Percentiles rank a stretch among this genome's conserved stretches.
phyloP scores from a whole-genome alignment of 2,329 filamentous ascomycete genomes.

The Apiospora marii region DNA sequence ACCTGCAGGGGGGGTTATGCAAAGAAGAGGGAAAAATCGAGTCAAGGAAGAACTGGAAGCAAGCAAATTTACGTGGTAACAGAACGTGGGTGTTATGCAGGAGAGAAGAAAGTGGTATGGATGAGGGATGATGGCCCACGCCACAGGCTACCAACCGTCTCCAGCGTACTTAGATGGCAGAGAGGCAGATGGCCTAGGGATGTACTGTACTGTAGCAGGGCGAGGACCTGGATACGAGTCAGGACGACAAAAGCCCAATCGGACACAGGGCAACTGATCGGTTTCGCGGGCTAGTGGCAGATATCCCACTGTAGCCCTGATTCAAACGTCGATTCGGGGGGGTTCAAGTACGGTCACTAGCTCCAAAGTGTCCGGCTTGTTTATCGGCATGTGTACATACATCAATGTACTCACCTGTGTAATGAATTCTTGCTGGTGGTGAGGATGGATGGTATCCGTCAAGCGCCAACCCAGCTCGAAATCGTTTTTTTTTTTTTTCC shows the following conservation, averaged over 20 bases:
- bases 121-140: neutral
- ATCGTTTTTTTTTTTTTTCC: neutral
- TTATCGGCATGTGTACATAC: neutral
- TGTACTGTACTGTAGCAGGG: neutral
- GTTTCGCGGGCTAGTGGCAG: constrained; percentile 16
- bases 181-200: neutral
- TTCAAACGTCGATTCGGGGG: constrained; percentile 10
- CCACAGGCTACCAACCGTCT: neutral
- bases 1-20: neutral
- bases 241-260: constrained; percentile 5
- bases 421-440: constrained; percentile 5
- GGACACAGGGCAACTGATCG: constrained; percentile 4
- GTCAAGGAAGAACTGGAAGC: neutral
- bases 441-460: constrained; percentile 4
- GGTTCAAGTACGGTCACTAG: constrained; percentile 7
- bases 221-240: constrained; percentile 5
- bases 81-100: neutral
- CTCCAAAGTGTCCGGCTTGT: neutral
- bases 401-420: neutral
- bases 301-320: constrained; percentile 7
- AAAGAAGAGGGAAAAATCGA: constrained; percentile 1
- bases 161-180: neutral
- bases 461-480: neutral
- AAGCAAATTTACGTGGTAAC: neutral
- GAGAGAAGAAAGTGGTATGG: neutral